These are phyloP conservation scores for Saturnispora besseyi DNA, from an alignment of 805 yeast genomes.

Conservation along the genomic window DNA sequence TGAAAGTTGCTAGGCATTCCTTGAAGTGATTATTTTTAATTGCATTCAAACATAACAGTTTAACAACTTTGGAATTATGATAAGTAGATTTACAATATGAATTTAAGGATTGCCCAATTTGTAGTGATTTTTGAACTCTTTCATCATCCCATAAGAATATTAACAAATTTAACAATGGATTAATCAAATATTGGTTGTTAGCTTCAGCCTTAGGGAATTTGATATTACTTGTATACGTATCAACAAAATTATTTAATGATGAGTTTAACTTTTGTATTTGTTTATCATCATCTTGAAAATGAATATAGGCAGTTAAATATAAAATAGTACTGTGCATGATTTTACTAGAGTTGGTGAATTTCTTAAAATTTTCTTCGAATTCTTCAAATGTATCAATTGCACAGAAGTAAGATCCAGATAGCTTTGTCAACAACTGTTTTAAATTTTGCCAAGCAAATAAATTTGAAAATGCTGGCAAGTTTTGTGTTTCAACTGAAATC, in stretches of 20 bases:
- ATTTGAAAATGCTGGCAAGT: conserved; percentile 19
- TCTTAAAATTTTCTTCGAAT: conserved; percentile 6
- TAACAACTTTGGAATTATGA: conserved; percentile 34
- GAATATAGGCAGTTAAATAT: conserved; percentile 16
- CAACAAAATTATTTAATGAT: conserved; percentile 9
- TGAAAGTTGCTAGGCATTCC: conserved; percentile 28
- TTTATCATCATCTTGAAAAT: conserved; percentile 6
- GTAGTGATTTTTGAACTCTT: conserved; percentile 7
- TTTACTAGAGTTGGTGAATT: neutral
- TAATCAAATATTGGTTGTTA: conserved; percentile 23
- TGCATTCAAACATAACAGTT: conserved; percentile 27
- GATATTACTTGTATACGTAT: conserved; percentile 17
- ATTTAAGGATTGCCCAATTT: conserved; percentile 23
- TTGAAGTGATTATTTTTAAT: conserved; percentile 16
- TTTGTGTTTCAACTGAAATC: neutral
- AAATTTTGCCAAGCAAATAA: conserved; percentile 20
- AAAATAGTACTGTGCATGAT: conserved; percentile 10
- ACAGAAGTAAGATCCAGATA: conserved; percentile 1
- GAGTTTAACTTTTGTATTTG: neutral
- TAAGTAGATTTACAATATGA: conserved; percentile 36
- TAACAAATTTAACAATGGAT: conserved; percentile 26
- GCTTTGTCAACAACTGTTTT: conserved; percentile 8
- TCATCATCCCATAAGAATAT: conserved; percentile 13
- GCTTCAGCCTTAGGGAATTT: conserved; percentile 39
- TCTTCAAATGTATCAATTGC: conserved; percentile 4